Evolutionary conservation across 2,329 filamentous ascomycete genomes (phyloP), one percentile per base, ranked within the genome.

Genomic region (Rugonectria rugulosa): DNA sequence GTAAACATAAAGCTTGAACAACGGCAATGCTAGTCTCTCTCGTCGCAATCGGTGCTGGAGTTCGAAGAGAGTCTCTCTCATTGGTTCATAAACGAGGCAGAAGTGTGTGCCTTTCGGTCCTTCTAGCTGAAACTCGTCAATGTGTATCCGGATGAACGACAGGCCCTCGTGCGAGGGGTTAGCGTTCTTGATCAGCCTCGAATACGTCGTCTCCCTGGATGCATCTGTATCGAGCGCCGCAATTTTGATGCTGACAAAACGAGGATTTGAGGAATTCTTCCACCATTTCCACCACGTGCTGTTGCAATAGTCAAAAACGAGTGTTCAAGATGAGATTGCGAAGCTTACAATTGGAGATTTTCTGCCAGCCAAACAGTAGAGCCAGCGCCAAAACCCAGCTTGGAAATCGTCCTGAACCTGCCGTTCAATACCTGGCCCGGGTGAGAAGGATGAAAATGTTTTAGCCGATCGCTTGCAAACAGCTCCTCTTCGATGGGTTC

Each of bases 291-390:
- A 32, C 29, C 29, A 14, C n/a, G 12, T 32, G 29, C 29, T 32
- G 10, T 40, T 23, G 8, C 34, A 21, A 40, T 21, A 14, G 17
- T 10, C 36, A 21, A 12, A 20, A 2, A 31, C 12, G 7, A 15
- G 11, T n/a, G n/a, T n/a, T n/a, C n/a, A n/a, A n/a, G 10, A 19
- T 12, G 38, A 15, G 23, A 44, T 8, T 6, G n/a, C n/a, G 14
- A 59, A 50, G 9, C 57, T 47, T 43, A 57, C 60, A 46, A 62
- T 40, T 50, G 38, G 21, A 67, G 48, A 41, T 66, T 65, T 42
- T 66, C 60, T 19, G 72, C 72, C 24, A 76, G 64, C 72, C 74
- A 77, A 27, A 75, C 72, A 15, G 73, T 76, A 37, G 72, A 76
- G 17, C 63, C 67, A 7, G 61, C 61, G 27, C 72, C 73, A 53